Evolutionary conservation across 2,329 filamentous ascomycete species (phyloP).

Genomic region (Leptodontidium sp.): DNA sequence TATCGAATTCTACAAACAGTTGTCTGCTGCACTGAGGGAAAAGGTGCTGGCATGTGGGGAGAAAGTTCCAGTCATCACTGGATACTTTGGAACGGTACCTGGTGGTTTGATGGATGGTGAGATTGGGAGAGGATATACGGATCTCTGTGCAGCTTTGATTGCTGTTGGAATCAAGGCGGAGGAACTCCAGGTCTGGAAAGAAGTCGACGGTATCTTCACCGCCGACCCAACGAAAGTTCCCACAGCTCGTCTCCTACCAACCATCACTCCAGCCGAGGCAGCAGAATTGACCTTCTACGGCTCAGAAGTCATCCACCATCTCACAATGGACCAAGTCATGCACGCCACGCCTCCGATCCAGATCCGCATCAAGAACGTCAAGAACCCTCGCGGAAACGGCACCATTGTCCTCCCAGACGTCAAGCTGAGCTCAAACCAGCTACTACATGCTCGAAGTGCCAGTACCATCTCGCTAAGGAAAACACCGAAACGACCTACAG

Average conservation of each 20-base stretch:
- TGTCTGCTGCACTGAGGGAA: constrained; percentile 66
- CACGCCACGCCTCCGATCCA: constrained; percentile 81
- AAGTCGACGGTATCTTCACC: constrained; percentile 94
- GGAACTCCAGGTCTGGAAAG: constrained; percentile 98
- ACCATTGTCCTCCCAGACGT: constrained; percentile 85
- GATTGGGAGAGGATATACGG: constrained; percentile 94
- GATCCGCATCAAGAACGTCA: constrained; percentile 92
- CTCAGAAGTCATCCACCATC: constrained; percentile 96
- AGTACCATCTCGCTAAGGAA: constrained; percentile 56
- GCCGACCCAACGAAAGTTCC: constrained; percentile 87
- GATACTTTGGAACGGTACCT: constrained; percentile 93
- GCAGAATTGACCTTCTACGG: constrained; percentile 95
- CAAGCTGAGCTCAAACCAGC: constrained; percentile 59
- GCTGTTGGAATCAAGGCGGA: constrained; percentile 87
- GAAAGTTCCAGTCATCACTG: constrained; percentile 82
- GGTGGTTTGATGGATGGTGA: constrained; percentile 88
- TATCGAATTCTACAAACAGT: constrained; percentile 73
- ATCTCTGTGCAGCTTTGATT: constrained; percentile 90
- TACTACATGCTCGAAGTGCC: constrained; percentile 56
- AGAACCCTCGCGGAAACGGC: constrained; percentile 80
- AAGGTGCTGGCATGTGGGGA: constrained; percentile 71
- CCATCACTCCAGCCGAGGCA: constrained; percentile 93
- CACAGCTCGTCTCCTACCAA: constrained; percentile 86
- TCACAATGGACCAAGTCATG: constrained; percentile 97
- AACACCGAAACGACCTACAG: constrained; percentile 79